Percentiles rank a stretch among this genome's conserved stretches.
phyloP scores from a whole-genome alignment of 345 rosid genomes.

The Eutrema yunnanense region DNA sequence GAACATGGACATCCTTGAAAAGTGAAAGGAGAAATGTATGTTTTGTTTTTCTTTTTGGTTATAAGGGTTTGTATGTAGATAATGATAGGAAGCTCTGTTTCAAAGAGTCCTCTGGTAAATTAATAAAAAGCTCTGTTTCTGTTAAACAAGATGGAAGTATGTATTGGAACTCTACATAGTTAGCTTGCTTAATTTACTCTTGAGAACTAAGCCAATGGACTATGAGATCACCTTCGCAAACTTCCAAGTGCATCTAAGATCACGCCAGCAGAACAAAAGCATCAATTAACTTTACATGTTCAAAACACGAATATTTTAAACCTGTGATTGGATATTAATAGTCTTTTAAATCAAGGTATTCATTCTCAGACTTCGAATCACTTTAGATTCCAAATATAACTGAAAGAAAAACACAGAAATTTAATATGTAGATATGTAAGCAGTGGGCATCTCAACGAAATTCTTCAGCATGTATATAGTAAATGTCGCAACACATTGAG shows the following conservation, averaged over 20 bases:
- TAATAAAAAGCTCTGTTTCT: conserved; percentile 3
- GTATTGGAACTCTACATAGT: not conserved
- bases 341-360: too few species aligned
- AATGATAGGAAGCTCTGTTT: conserved; percentile 17
- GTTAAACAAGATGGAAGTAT: not conserved
- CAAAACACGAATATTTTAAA: not conserved
- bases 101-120: not conserved
- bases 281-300: not conserved
- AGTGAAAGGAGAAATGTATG: not conserved
- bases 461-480: not conserved
- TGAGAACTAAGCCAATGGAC: not conserved
- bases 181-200: not conserved
- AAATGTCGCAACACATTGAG: too few species aligned
- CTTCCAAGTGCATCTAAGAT: not conserved
- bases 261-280: not conserved
- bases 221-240: too few species aligned
- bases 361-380: too few species aligned
- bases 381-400: not conserved
- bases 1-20: conserved; percentile 22
- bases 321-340: not conserved
- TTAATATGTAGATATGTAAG: not conserved
- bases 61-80: not conserved
- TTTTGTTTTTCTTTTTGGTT: not conserved
- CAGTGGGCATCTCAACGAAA: not conserved
- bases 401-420: too few species aligned